Percentiles rank a stretch among this genome's conserved stretches.
phyloP scores from a whole-genome alignment of 108 stramenopile species.

The Fragilaria radians region DNA sequence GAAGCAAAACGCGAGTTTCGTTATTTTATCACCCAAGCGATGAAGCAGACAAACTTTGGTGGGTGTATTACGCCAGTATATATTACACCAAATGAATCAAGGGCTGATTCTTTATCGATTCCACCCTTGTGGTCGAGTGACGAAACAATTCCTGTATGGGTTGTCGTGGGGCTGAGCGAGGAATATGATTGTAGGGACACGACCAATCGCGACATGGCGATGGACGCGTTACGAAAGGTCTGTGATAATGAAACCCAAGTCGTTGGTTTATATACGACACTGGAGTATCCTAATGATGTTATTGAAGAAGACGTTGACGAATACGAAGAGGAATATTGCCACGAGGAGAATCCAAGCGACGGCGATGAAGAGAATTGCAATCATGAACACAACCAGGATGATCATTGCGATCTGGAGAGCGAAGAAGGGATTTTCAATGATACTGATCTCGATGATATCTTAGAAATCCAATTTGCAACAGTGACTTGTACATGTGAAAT shows the following conservation, averaged over 20 bases:
- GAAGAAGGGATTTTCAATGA: too few relatives aligned
- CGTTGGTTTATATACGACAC: constrained; percentile 10
- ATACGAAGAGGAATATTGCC: too few relatives aligned
- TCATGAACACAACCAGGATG: too few relatives aligned
- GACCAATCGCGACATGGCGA: neutral
- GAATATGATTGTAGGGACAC: neutral
- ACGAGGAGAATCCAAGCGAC: too few relatives aligned
- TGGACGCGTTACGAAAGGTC: neutral
- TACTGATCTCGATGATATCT: too few relatives aligned
- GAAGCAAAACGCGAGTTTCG: neutral
- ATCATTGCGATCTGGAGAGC: too few relatives aligned
- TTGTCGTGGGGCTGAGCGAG: neutral
- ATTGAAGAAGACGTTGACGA: neutral
- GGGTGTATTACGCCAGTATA: neutral
- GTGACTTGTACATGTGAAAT: constrained; percentile 8
- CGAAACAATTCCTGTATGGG: neutral
- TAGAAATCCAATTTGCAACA: constrained; percentile 8
- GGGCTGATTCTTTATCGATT: neutral
- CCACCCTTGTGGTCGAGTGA: neutral
- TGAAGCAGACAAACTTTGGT: neutral
- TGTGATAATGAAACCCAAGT: neutral
- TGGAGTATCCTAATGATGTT: constrained; percentile 17
- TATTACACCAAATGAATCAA: neutral
- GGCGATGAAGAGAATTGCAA: too few relatives aligned
- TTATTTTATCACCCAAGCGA: neutral